Evolutionary conservation across 768 basidiomycete genomes (phyloP).

Genomic region (Rhodosporidiobolus odoratus): DNA sequence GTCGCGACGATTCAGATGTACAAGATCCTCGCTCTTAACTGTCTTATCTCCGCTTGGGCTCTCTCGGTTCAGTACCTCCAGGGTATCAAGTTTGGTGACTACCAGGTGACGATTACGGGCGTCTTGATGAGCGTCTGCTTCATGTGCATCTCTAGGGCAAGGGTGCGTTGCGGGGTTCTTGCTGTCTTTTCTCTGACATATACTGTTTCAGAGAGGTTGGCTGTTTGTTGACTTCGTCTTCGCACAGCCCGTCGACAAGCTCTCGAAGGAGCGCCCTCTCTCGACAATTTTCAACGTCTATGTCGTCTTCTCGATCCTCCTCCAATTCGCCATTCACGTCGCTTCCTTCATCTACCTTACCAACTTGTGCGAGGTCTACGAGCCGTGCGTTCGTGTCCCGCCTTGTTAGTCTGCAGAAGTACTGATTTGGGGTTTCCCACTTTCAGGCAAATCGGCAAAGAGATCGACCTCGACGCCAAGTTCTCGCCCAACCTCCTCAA

Average conservation of each 20-base stretch:
- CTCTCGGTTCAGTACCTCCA: slow-evolving; percentile 95
- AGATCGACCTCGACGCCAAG: slow-evolving; percentile 87
- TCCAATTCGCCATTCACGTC: slow-evolving; percentile 94
- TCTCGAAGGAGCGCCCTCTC: slow-evolving; percentile 86
- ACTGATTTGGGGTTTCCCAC: neutral
- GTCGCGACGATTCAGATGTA: slow-evolving; percentile 99
- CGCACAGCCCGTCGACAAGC: slow-evolving; percentile 82
- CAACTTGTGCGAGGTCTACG: slow-evolving; percentile 66
- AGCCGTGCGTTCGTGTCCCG: slow-evolving; percentile 52
- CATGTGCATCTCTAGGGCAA: slow-evolving; percentile 93
- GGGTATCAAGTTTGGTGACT: slow-evolving; percentile 98
- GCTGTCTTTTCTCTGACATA: neutral
- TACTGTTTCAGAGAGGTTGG: slow-evolving; percentile 1
- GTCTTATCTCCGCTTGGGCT: slow-evolving; percentile 97
- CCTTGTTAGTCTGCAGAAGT: no score
- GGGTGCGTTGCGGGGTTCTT: slow-evolving; percentile 59
- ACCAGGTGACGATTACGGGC: slow-evolving; percentile 93
- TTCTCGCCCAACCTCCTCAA: slow-evolving; percentile 92
- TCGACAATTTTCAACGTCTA: slow-evolving; percentile 97
- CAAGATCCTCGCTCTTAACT: slow-evolving; percentile 96
- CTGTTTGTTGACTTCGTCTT: neutral
- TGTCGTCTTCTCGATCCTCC: slow-evolving; percentile 79
- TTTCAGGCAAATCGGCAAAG: slow-evolving; percentile 56
- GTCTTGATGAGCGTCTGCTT: slow-evolving; percentile 98
- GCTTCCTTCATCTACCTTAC: slow-evolving; percentile 88